Conservation (phyloP, 106 monocot species). For the Posidonia australis region DNA sequence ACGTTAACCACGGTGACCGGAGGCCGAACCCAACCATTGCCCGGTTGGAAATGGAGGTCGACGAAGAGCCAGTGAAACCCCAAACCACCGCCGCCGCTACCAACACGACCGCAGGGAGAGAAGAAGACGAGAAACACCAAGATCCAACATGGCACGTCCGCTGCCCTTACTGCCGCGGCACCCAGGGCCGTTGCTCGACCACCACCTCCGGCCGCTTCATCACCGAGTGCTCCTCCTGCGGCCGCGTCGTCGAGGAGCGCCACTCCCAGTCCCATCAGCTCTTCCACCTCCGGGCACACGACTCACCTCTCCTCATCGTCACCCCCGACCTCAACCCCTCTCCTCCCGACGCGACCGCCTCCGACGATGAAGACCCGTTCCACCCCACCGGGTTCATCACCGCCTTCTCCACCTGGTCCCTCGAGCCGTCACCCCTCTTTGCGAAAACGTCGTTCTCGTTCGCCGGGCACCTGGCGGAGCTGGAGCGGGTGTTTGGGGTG, state of each 20-base stretch:
- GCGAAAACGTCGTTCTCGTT: constrained; percentile 67
- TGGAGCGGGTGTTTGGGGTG: constrained; percentile 62
- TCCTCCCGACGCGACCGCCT: background rate
- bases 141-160: constrained; percentile 23
- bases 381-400: constrained; percentile 81
- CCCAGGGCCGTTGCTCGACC: constrained; percentile 52
- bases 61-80: background rate
- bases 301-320: constrained; percentile 62
- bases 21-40: no score
- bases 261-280: constrained; percentile 48
- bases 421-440: constrained; percentile 51
- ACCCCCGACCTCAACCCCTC: constrained; percentile 44
- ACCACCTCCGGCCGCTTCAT: constrained; percentile 40
- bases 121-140: constrained; percentile 13
- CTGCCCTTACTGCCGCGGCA: constrained; percentile 54
- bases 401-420: constrained; percentile 86
- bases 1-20: no score
- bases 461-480: constrained; percentile 84
- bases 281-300: constrained; percentile 58
- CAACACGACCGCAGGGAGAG: constrained; percentile 2
- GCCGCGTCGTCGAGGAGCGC: constrained; percentile 61
- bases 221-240: constrained; percentile 76
- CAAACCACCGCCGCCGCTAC: background rate
- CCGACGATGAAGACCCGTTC: constrained; percentile 64
- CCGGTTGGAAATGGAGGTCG: background rate